Evolutionary conservation across 2,329 filamentous ascomycete genomes (phyloP).

Genomic region (Fusarium subtropicale): DNA sequence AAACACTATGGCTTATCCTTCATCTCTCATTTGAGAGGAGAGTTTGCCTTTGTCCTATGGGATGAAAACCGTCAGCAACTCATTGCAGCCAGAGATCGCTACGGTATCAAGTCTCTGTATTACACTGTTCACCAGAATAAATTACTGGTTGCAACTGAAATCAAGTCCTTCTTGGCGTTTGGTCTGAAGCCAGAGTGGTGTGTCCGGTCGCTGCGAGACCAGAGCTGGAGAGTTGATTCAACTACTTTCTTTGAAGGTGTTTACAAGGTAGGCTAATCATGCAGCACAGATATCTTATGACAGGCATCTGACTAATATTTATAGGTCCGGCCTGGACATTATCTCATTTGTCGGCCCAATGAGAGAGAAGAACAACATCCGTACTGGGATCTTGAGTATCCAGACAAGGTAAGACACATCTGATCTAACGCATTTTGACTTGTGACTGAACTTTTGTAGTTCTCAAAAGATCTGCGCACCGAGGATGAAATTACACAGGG

Average conservation of each 20-base stretch:
- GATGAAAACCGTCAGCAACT: conserved; percentile 1
- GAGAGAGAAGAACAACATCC: background rate
- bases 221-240: conserved; percentile 6
- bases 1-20: conserved; percentile 9
- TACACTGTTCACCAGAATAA: conserved; percentile 3
- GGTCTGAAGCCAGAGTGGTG: conserved; percentile 1
- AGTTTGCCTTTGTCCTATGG: conserved; percentile 7
- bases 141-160: conserved; percentile 5
- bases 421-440: background rate
- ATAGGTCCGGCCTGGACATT: conserved; percentile 4
- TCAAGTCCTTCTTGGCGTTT: conserved; percentile 11
- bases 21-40: background rate
- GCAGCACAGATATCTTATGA: fast-evolving
- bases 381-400: conserved; percentile 11
- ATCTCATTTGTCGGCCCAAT: background rate
- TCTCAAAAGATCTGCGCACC: background rate
- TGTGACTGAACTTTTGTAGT: background rate
- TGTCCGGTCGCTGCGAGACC: background rate
- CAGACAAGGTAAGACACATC: background rate
- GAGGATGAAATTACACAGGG: background rate
- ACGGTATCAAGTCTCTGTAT: conserved; percentile 8
- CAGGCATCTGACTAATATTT: no score
- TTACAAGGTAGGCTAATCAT: background rate
- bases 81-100: conserved; percentile 2
- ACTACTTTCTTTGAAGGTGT: conserved; percentile 4